phyloP scores from a whole-genome alignment of 345 rosid genomes.

The Corymbia maculata region DNA sequence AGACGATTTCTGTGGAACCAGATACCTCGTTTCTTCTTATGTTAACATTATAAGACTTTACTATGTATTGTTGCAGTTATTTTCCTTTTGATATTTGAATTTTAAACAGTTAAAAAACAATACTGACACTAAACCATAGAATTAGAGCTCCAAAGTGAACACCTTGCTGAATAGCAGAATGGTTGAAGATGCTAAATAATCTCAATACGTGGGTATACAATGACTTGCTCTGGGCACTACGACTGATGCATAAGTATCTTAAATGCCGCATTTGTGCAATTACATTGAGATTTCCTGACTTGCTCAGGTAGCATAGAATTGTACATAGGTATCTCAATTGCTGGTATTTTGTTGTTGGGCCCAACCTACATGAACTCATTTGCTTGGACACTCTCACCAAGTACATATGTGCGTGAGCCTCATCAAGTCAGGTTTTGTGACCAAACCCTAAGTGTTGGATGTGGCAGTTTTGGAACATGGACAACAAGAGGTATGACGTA shows the following conservation, averaged over 20 bases:
- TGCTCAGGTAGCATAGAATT: background rate
- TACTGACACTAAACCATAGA: background rate
- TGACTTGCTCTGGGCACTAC: background rate
- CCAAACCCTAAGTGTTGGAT: background rate
- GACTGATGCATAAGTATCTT: background rate
- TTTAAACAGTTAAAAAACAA: background rate
- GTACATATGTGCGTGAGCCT: background rate
- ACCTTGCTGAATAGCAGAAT: background rate
- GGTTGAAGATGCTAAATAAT: background rate
- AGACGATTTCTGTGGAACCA: background rate
- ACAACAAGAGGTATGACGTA: background rate
- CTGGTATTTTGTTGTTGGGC: background rate
- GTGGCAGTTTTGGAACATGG: background rate
- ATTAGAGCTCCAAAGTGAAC: background rate
- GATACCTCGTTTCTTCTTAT: background rate
- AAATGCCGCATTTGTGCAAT: background rate
- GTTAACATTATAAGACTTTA: background rate
- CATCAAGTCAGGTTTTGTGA: background rate
- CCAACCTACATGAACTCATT: background rate
- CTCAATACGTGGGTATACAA: background rate
- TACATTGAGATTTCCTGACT: background rate
- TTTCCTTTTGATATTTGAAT: background rate
- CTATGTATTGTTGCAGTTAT: background rate
- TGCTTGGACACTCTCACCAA: background rate
- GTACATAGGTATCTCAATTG: background rate